phyloP scores from a whole-genome alignment of 2,329 filamentous ascomycete species.

The Emmonsiellopsis sp. region DNA sequence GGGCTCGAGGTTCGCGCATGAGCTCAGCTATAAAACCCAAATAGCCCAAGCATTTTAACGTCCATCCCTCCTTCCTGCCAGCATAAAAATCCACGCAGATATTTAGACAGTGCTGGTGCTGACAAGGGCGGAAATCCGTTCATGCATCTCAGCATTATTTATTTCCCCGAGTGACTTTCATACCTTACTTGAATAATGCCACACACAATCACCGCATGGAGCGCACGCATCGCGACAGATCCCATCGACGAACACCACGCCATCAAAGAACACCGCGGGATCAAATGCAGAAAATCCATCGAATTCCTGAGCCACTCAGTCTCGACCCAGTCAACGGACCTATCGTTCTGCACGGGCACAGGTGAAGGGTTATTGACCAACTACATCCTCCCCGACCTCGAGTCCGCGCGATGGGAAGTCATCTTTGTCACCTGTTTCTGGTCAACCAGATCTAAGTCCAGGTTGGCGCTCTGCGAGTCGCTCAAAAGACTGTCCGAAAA shows the following conservation, averaged over 20 bases:
- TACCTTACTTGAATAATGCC: background rate
- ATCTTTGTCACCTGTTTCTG: constrained; percentile 78
- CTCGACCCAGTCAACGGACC: constrained; percentile 9
- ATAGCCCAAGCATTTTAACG: too few relatives aligned
- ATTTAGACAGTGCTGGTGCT: too few relatives aligned
- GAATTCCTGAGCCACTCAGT: background rate
- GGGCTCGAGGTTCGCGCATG: too few relatives aligned
- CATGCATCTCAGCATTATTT: too few relatives aligned
- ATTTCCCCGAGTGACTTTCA: too few relatives aligned
- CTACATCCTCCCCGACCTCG: constrained; percentile 25
- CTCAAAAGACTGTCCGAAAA: constrained; percentile 51
- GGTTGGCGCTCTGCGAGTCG: constrained; percentile 47
- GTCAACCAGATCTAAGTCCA: constrained; percentile 53
- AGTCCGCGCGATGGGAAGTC: constrained; percentile 52
- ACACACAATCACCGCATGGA: constrained; percentile 7
- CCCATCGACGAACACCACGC: too few relatives aligned
- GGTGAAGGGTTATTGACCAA: background rate
- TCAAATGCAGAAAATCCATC: background rate
- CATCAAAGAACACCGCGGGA: background rate
- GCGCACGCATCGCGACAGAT: background rate
- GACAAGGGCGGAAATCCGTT: too few relatives aligned
- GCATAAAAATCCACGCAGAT: too few relatives aligned
- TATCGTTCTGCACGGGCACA: constrained; percentile 46
- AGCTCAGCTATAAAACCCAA: too few relatives aligned
- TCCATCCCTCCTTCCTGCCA: too few relatives aligned